Conservation (phyloP, 106 monocot genomes). For the Dioscorea dumetorum region DNA sequence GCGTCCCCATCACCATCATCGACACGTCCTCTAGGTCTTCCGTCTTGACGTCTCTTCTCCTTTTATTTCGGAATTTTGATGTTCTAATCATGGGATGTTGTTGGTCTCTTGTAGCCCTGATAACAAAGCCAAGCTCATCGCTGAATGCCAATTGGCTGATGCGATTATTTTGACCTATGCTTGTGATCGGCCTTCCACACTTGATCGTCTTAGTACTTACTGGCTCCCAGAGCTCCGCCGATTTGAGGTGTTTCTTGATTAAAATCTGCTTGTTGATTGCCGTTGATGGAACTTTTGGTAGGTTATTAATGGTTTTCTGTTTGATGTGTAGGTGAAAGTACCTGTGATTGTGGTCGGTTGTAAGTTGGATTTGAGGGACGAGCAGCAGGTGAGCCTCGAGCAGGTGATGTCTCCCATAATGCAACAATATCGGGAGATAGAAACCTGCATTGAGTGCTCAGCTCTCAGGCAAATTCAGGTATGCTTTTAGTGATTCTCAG, state of each 20-base stretch:
- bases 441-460: slow-evolving; percentile 95
- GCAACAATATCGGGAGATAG: slow-evolving; percentile 92
- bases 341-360: slow-evolving; percentile 92
- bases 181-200: slow-evolving; percentile 75
- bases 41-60: background rate
- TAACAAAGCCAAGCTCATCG: slow-evolving; percentile 45
- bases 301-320: background rate
- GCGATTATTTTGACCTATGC: slow-evolving; percentile 85
- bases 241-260: slow-evolving; percentile 30
- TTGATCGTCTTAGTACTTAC: slow-evolving; percentile 81
- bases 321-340: slow-evolving; percentile 51
- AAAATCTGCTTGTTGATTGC: background rate
- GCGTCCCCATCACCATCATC: slow-evolving; percentile 90
- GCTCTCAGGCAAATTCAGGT: slow-evolving; percentile 94
- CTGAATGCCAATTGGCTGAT: slow-evolving; percentile 68
- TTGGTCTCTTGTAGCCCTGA: slow-evolving; percentile 42
- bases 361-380: slow-evolving; percentile 86
- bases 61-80: background rate
- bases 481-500: background rate
- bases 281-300: background rate
- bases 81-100: slow-evolving; percentile 2
- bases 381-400: slow-evolving; percentile 75
- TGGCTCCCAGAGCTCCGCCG: slow-evolving; percentile 94
- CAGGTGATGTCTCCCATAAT: slow-evolving; percentile 94
- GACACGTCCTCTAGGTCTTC: slow-evolving; percentile 71